Evolutionary conservation across 2,329 filamentous ascomycete genomes (phyloP).

Genomic region (Knufia fluminis): DNA sequence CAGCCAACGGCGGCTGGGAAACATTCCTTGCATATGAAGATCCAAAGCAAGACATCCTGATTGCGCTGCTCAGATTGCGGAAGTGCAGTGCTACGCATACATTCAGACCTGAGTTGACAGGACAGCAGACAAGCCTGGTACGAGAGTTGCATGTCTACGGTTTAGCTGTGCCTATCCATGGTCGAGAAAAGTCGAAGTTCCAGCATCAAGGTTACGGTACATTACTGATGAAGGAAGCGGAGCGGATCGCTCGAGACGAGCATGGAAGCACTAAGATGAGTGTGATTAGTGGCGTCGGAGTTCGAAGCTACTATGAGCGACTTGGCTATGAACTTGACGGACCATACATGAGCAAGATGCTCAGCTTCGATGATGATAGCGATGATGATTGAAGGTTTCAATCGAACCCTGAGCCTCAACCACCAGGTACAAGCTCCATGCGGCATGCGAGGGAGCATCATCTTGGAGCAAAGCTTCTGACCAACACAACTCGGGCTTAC

Average conservation of each 20-base stretch:
- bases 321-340: constrained; percentile 91
- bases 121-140: constrained; percentile 83
- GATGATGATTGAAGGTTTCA: constrained; percentile 8
- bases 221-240: constrained; percentile 93
- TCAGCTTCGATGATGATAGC: constrained; percentile 34
- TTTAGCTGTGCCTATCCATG: constrained; percentile 93
- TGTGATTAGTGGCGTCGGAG: constrained; percentile 95
- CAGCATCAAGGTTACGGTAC: constrained; percentile 98
- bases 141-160: constrained; percentile 95
- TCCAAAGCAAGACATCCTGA: constrained; percentile 94
- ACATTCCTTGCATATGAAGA: constrained; percentile 98
- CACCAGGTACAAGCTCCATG: not conserved
- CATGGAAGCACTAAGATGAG: constrained; percentile 91
- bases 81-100: constrained; percentile 90
- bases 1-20: constrained; percentile 94
- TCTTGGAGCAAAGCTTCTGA: not conserved
- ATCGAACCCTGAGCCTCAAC: not conserved
- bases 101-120: constrained; percentile 75
- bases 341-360: constrained; percentile 58
- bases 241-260: constrained; percentile 87
- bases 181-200: constrained; percentile 89
- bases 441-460: not conserved
- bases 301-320: constrained; percentile 87
- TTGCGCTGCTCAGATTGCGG: constrained; percentile 76
- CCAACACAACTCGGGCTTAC: no score